These are phyloP conservation scores for Aulographum hederae DNA, from an alignment of 2,329 filamentous ascomycete genomes.

Conservation along the genomic window DNA sequence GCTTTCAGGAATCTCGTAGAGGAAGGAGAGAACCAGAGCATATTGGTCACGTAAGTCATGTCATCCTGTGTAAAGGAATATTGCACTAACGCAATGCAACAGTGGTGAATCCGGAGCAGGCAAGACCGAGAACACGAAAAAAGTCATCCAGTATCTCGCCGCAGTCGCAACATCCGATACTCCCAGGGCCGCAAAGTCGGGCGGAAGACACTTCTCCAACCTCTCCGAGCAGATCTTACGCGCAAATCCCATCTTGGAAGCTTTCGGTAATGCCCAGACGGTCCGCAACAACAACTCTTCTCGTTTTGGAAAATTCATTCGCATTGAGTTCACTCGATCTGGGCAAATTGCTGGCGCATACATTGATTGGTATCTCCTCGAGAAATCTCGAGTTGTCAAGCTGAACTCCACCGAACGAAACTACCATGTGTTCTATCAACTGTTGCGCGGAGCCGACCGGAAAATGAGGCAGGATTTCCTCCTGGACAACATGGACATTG, in stretches of 20 bases:
- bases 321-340: constrained; percentile 77
- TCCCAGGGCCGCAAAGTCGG: constrained; percentile 36
- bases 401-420: constrained; percentile 80
- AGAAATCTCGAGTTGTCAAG: constrained; percentile 92
- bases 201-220: constrained; percentile 54
- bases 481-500: constrained; percentile 54
- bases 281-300: constrained; percentile 98
- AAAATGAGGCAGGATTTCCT: constrained; percentile 60
- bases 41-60: constrained; percentile 95
- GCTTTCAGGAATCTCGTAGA: constrained; percentile 92
- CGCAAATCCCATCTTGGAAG: constrained; percentile 92
- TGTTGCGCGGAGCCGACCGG: constrained; percentile 65
- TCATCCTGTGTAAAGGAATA: constrained; percentile 21
- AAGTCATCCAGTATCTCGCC: constrained; percentile 95
- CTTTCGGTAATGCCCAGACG: constrained; percentile 95
- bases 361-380: constrained; percentile 95
- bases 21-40: constrained; percentile 91
- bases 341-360: constrained; percentile 90
- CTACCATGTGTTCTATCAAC: constrained; percentile 95
- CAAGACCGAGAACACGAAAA: constrained; percentile 98
- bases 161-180: constrained; percentile 79
- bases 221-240: constrained; percentile 91
- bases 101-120: constrained; percentile 92
- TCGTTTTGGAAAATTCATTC: constrained; percentile 94
- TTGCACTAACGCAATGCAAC: no score